Evolutionary conservation across 2,329 filamentous ascomycete genomes (phyloP), one percentile per base, ranked within the genome.

Genomic region (Exophiala phaeomuriformis): DNA sequence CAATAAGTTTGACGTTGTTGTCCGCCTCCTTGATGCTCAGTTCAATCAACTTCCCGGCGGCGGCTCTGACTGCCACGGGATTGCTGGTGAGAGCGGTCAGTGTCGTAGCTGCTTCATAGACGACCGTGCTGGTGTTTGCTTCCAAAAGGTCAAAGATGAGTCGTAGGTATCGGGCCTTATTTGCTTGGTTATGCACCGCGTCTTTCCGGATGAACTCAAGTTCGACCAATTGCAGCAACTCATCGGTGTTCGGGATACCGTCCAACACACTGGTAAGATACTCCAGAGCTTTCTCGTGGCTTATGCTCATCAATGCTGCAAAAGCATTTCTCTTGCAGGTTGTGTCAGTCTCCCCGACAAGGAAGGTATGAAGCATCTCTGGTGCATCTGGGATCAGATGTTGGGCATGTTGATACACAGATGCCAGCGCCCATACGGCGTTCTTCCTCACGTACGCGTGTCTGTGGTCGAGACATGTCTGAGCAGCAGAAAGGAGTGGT

Each of bases 271-370:
- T 82, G 71, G 86, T 90, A 42, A 98, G 76, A 68, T 95, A 97
- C 63, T 87, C 80, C 37, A 97, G 75, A 0, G 93, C 90, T 68
- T 90, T 91, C 61, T 96, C 88, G 68, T 97, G 93, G 71, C 88
- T 93, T 66, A 98, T 95, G 64, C 83, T 87, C 61, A 87, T 81
- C 43, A 98, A 79, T 7, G 93, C 90, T 36, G 90, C 90, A 68
- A 98, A 97, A 5, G 91, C 93, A 71, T 98, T 98, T 67, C 93
- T 83, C 79, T 96, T 97, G 82, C 91, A 97, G 30, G 93, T 97
- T 48, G 88, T 83, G 67, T 98, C 93, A 64, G 81, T 94, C 73
- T 98, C 93, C 51, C 83, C 82, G 63, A 91, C 88, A 56, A 98
- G 79, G 77, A 98, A 98, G 12, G 83, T 81, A 53, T 88, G 82